Evolutionary conservation across 768 basidiomycete genomes (phyloP), one percentile per base, ranked within the genome.

Genomic region (Scleroderma bovista): DNA sequence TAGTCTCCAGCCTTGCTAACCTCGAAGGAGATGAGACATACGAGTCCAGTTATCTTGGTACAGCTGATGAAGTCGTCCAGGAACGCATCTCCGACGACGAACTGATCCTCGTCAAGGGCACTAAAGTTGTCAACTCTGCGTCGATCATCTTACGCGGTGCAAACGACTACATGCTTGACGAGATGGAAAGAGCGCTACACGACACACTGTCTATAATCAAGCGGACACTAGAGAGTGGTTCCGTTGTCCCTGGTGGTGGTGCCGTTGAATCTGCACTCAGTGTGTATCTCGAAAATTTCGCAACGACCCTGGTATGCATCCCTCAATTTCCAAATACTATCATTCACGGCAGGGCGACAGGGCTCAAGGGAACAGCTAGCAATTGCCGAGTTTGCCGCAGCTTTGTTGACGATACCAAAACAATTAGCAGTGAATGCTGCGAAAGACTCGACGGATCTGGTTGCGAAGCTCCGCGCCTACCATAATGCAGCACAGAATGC

Each of bases 11-110:
- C 63, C 75, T 98, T 48, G 95, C 93, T 9, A 96, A 98, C 69
- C 76, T 99, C 11, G 95, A 99, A 55, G 95, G 96, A 38, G 95
- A 99, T 45, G 96, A 99, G 68, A 93, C 94, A 0, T 98, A 94
- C 61, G 96, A 99, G 66, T 75, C 93, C 22, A 84, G 82, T 66
- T 87, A 83, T 67, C 76, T 99, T 37, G 95, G 95, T n/a, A 75
- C 72, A 42, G 95, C 95, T 4, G 95, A 97, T 16, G 96, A 98
- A 69, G 96, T 98, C 56, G 78, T 91, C 5, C 95, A 99, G 67
- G 93, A 97, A 72, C 80, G 95, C 53, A 93, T 98, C 65, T 86
- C 92, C n/a, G 96, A 99, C 61, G 96, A 99, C 66, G 95, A 99
- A 65, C 78, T 96, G 40, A 98, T 98, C 67, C 73, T 99, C 56